phyloP scores from a whole-genome alignment of 2,329 filamentous ascomycete species.

The Mycosphaerella sp. region DNA sequence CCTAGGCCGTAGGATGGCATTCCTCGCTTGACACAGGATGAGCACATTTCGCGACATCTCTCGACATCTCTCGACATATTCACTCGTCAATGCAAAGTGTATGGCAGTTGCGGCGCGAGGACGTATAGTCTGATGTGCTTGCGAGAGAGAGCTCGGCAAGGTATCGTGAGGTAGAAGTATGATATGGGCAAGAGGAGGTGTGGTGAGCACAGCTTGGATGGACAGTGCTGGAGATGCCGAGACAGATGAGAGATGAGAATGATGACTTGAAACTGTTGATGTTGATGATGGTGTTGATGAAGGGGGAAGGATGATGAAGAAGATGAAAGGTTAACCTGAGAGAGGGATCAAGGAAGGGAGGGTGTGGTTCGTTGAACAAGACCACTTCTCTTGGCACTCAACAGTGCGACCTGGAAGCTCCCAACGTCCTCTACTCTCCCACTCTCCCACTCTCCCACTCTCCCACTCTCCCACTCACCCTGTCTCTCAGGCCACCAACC shows the following conservation, averaged over 20 bases:
- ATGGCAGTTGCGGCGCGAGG: constrained; percentile 9
- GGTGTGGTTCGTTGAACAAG: background rate
- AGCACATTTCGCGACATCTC: too few species aligned
- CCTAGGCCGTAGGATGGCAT: too few species aligned
- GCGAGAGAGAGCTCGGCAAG: background rate
- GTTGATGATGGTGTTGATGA: background rate
- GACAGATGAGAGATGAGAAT: too few species aligned
- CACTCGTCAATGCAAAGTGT: constrained; percentile 34
- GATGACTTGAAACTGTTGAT: too few species aligned
- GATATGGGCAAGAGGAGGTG: constrained; percentile 23
- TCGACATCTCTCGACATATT: constrained; percentile 25
- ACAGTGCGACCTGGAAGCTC: background rate
- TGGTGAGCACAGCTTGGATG: constrained; percentile 33
- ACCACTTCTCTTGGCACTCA: background rate
- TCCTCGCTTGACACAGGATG: too few species aligned
- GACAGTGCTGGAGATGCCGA: background rate
- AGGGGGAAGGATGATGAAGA: background rate
- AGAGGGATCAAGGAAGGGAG: too few species aligned
- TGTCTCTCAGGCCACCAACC: too few species aligned
- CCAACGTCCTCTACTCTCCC: too few species aligned
- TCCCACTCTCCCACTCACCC: too few species aligned
- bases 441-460: too few species aligned
- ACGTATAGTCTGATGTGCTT: constrained; percentile 2
- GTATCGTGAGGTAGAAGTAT: constrained; percentile 18
- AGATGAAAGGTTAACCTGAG: too few species aligned